Evolutionary conservation across 495 filamentous ascomycete species (phyloP).

Genomic region (Gamarada debralockiae): DNA sequence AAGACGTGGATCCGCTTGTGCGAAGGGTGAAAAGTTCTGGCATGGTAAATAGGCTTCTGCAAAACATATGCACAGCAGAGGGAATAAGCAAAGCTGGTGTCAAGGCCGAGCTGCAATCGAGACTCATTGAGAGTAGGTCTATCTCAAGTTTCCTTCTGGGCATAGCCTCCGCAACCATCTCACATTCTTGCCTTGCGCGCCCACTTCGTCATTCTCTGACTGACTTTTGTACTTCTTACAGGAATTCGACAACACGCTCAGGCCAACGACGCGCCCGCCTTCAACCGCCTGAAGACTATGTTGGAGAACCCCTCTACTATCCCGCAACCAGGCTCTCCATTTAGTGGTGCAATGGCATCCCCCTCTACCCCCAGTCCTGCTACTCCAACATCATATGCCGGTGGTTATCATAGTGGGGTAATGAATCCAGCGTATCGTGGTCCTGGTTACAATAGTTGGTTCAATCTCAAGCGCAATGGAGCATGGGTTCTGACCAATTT

Average conservation of each 20-base stretch:
- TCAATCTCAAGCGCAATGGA: not conserved
- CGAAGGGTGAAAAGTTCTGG: conserved; percentile 27
- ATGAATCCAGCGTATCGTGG: not conserved
- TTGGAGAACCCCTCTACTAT: conserved; percentile 28
- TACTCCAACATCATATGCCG: too few species aligned
- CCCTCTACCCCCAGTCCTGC: too few species aligned
- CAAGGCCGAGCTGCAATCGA: conserved; percentile 72
- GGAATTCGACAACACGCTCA: not conserved
- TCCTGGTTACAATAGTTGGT: not conserved
- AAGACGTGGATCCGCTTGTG: conserved; percentile 40
- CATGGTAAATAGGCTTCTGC: conserved; percentile 66
- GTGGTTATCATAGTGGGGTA: too few species aligned
- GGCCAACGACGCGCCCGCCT: conserved; percentile 27
- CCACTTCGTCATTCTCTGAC: not conserved
- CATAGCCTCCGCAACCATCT: not conserved
- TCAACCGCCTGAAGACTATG: conserved; percentile 30
- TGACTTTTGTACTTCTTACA: conserved; percentile 3
- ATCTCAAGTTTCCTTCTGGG: not conserved
- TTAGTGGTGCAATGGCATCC: too few species aligned
- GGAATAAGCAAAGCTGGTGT: conserved; percentile 70
- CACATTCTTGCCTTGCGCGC: not conserved
- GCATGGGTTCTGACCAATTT: conserved; percentile 4
- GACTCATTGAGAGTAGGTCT: conserved; percentile 71
- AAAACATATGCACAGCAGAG: conserved; percentile 66
- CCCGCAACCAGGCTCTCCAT: conserved; percentile 19